Evolutionary conservation across 176 grass and related monocot species (phyloP).

Genomic region (Avena insularis): DNA sequence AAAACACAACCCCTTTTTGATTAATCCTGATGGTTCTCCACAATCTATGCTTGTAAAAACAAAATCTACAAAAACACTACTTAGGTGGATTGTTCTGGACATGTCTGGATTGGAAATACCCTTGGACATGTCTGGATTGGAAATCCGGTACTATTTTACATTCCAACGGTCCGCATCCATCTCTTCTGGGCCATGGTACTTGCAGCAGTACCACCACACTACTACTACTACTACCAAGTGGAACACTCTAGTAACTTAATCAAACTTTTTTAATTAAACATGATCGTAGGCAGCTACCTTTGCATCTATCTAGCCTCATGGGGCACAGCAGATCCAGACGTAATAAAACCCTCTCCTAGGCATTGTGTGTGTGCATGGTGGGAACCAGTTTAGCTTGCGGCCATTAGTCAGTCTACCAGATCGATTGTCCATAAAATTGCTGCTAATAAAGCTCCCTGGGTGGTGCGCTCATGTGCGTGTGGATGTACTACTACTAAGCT

Average conservation of each 20-base stretch:
- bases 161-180: constrained; percentile 35
- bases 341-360: background rate
- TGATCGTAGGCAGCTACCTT: constrained; percentile 35
- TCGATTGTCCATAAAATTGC: constrained; percentile 12
- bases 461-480: constrained; percentile 36
- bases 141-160: constrained; percentile 49
- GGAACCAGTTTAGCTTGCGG: constrained; percentile 42
- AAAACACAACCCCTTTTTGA: too few species aligned
- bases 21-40: too few species aligned
- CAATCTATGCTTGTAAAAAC: too few species aligned
- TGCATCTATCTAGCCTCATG: constrained; percentile 34
- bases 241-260: constrained; percentile 25
- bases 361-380: constrained; percentile 38
- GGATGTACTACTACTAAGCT: background rate
- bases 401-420: background rate
- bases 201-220: background rate
- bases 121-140: constrained; percentile 51
- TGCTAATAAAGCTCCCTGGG: constrained; percentile 30
- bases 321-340: constrained; percentile 48
- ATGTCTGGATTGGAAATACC: too few species aligned
- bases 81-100: too few species aligned
- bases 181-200: constrained; percentile 7
- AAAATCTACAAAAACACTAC: too few species aligned
- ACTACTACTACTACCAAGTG: background rate
- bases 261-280: constrained; percentile 13